A percentile compares a stretch with the other conserved stretches of the same genome.
These are phyloP conservation scores for Mrakia blollopis DNA, from an alignment of 768 basidiomycete genomes.

Conservation along the genomic window DNA sequence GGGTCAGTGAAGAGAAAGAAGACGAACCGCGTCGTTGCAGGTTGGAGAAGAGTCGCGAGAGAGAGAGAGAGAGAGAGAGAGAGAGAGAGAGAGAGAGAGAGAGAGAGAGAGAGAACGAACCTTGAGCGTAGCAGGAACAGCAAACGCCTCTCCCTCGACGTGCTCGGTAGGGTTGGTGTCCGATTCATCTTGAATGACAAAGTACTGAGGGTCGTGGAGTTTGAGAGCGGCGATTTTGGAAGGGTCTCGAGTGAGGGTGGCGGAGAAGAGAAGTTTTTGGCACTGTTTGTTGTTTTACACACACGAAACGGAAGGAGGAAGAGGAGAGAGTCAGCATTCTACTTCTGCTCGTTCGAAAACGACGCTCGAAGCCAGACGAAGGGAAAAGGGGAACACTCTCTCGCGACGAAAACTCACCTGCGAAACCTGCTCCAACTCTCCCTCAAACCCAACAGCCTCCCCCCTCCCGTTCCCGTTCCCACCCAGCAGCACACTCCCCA, in stretches of 20 bases:
- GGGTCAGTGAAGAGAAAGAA: background rate
- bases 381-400: background rate
- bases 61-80: background rate
- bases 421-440: slow-evolving; percentile 22
- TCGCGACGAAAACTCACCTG: slow-evolving; percentile 15
- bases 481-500: slow-evolving; percentile 52
- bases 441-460: slow-evolving; percentile 34
- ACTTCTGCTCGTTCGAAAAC: background rate
- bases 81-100: background rate
- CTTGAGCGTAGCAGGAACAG: slow-evolving; percentile 70
- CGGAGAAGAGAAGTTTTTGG: slow-evolving; percentile 93
- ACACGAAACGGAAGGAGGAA: too few relatives aligned
- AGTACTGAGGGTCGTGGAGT: slow-evolving; percentile 75
- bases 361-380: too few relatives aligned
- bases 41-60: too few relatives aligned
- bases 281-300: slow-evolving; percentile 57
- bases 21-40: too few relatives aligned
- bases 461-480: background rate
- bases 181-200: slow-evolving; percentile 63
- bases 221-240: slow-evolving; percentile 81
- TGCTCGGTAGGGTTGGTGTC: slow-evolving; percentile 46
- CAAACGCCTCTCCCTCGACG: slow-evolving; percentile 54
- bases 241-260: slow-evolving; percentile 89
- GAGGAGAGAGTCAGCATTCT: background rate
- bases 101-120: slow-evolving; percentile 48